These are phyloP conservation scores for Hemileia vastatrix DNA, from an alignment of 1,284 basidiomycete species.

Conservation along the genomic window DNA sequence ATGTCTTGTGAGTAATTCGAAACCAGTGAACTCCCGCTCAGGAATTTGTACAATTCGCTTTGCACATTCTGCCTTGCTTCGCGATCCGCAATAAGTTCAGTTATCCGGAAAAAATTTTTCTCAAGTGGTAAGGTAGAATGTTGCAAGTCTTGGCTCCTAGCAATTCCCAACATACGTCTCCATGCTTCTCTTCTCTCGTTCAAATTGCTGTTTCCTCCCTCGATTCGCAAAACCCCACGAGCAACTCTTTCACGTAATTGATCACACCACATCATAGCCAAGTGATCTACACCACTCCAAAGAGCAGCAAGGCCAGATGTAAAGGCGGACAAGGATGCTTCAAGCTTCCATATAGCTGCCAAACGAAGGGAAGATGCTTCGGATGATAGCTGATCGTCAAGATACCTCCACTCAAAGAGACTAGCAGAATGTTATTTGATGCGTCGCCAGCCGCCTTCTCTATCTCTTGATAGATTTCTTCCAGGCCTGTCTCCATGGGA, in stretches of 20 bases:
- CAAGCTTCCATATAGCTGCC: too few species aligned
- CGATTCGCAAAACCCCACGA: slow-evolving; percentile 9
- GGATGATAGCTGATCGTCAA: slow-evolving; percentile 39
- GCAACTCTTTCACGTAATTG: slow-evolving; percentile 38
- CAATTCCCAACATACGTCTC: not conserved
- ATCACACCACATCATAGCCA: slow-evolving; percentile 44
- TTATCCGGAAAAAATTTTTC: too few species aligned
- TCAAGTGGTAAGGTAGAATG: too few species aligned
- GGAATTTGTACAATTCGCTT: too few species aligned
- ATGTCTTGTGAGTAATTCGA: too few species aligned
- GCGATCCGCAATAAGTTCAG: too few species aligned
- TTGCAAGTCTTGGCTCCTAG: too few species aligned
- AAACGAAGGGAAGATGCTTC: slow-evolving; percentile 36
- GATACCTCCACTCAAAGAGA: slow-evolving; percentile 38
- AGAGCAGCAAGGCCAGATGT: slow-evolving; percentile 33
- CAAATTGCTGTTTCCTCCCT: not conserved
- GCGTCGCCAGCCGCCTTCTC: too few species aligned
- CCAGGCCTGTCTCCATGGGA: slow-evolving; percentile 28
- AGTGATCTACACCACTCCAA: slow-evolving; percentile 39
- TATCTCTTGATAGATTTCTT: not conserved
- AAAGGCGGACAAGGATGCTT: slow-evolving; percentile 25
- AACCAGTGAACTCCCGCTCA: too few species aligned
- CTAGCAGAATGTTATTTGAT: slow-evolving; percentile 25
- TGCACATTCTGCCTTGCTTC: too few species aligned
- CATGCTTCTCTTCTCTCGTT: not conserved